phyloP scores from a whole-genome alignment of 2,329 filamentous ascomycete genomes.

The Dendryphion nanum region DNA sequence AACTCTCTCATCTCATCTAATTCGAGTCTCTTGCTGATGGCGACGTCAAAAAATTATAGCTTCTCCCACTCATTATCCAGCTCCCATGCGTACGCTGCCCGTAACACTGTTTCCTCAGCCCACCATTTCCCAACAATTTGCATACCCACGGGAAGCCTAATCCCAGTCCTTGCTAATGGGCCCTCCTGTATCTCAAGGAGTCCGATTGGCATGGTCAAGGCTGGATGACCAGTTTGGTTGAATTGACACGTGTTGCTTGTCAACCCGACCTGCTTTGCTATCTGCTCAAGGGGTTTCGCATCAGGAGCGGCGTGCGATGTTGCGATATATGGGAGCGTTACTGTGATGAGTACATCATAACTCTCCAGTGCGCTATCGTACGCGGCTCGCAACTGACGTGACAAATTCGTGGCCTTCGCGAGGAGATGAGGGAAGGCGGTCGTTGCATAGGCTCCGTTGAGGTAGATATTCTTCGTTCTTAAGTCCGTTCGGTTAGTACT shows the following conservation, averaged over 20 bases:
- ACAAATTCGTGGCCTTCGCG: constrained; percentile 51
- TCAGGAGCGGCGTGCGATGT: constrained; percentile 43
- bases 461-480: constrained; percentile 56
- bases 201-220: constrained; percentile 53
- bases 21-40: no score
- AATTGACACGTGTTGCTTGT: constrained; percentile 58
- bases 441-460: constrained; percentile 51
- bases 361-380: constrained; percentile 44
- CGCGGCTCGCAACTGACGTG: constrained; percentile 46
- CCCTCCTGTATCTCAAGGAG: constrained; percentile 47
- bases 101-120: constrained; percentile 49
- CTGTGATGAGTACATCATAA: constrained; percentile 50
- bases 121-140: constrained; percentile 56
- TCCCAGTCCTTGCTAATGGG: constrained; percentile 20
- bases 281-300: constrained; percentile 45
- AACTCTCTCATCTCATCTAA: no score
- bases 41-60: no score
- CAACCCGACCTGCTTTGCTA: no score
- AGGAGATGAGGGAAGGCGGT: constrained; percentile 48
- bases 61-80: constrained; percentile 43
- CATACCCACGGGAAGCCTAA: constrained; percentile 52
- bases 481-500: no score
- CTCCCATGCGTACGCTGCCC: constrained; percentile 50
- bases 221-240: constrained; percentile 58
- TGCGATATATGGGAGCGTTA: constrained; percentile 50